phyloP scores from a whole-genome alignment of 805 yeast genomes.

The Candida bentonensis region DNA sequence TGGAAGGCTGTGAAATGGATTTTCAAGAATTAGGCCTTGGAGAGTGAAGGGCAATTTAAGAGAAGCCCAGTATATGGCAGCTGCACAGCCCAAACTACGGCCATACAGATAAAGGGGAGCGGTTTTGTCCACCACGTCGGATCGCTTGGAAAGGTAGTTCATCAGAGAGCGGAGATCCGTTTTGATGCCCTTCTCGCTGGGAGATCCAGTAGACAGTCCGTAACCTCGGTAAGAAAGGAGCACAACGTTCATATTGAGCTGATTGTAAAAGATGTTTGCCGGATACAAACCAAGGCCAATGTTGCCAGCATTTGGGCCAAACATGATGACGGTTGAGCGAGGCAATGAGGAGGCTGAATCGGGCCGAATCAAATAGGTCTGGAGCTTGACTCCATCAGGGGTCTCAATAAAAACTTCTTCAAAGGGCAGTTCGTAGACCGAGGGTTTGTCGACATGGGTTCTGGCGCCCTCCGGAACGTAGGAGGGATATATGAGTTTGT shows the following conservation, averaged over 20 bases:
- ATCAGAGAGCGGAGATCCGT: conserved; percentile 65
- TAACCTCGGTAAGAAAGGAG: conserved; percentile 86
- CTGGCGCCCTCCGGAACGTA: conserved; percentile 58
- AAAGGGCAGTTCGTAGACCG: conserved; percentile 47
- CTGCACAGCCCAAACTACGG: conserved; percentile 91
- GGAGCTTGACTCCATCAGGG: conserved; percentile 52
- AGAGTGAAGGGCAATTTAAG: conserved; percentile 29
- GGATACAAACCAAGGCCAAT: conserved; percentile 84
- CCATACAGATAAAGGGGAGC: conserved; percentile 53
- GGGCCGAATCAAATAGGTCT: conserved; percentile 40
- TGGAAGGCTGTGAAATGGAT: conserved; percentile 66
- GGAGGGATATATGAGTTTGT: conserved; percentile 63
- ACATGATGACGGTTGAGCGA: conserved; percentile 57
- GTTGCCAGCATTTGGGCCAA: conserved; percentile 92
- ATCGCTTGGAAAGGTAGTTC: conserved; percentile 39
- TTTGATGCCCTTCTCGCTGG: conserved; percentile 70
- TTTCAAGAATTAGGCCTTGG: conserved; percentile 64
- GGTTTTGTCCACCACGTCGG: conserved; percentile 36
- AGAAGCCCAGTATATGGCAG: conserved; percentile 68
- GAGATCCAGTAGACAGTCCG: conserved; percentile 63
- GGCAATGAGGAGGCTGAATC: conserved; percentile 23
- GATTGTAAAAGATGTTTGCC: conserved; percentile 49
- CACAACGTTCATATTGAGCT: conserved; percentile 61
- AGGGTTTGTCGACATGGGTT: conserved; percentile 64
- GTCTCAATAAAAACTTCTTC: conserved; percentile 50